Conservation (phyloP, 2,329 filamentous ascomycete genomes). For the Thielaviopsis euricoi region DNA sequence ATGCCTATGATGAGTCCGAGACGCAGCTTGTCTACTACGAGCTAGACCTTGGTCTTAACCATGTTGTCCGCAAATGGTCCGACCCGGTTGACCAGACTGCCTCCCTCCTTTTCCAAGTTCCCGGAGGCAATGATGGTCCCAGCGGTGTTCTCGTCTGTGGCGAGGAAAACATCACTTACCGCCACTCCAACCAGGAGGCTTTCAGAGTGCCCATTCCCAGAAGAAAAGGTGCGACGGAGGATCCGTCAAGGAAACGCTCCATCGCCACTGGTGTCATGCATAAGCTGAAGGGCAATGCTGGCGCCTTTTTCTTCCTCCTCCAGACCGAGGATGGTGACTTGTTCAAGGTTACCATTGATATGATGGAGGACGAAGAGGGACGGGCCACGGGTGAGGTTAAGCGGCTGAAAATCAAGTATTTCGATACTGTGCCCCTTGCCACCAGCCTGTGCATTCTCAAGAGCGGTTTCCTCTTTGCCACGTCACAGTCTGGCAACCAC, state of each 20-base stretch:
- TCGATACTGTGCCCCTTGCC: constrained; percentile 84
- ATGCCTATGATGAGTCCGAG: constrained; percentile 65
- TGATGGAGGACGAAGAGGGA: constrained; percentile 65
- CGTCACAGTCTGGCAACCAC: constrained; percentile 83
- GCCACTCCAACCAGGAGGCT: constrained; percentile 86
- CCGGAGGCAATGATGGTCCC: constrained; percentile 81
- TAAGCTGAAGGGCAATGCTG: constrained; percentile 65
- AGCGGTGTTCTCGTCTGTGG: constrained; percentile 91
- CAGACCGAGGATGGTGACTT: constrained; percentile 97
- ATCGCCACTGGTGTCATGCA: constrained; percentile 94
- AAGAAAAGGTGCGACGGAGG: constrained; percentile 72
- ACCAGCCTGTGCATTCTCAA: constrained; percentile 83
- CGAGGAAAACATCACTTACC: constrained; percentile 87
- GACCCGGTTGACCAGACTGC: constrained; percentile 83
- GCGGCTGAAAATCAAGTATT: constrained; percentile 86
- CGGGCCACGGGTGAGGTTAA: constrained; percentile 67
- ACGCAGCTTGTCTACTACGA: constrained; percentile 95
- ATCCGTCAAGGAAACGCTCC: constrained; percentile 73
- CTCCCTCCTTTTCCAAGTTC: constrained; percentile 84
- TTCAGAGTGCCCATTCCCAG: constrained; percentile 82
- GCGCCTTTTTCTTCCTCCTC: constrained; percentile 91
- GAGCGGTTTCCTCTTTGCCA: constrained; percentile 86
- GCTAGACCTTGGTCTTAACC: constrained; percentile 88
- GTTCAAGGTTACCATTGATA: constrained; percentile 90
- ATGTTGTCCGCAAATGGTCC: constrained; percentile 92